Percentiles rank a stretch among this genome's conserved stretches.
Evolutionary conservation across 176 grass and related monocot species (phyloP).

Genomic region (Eremochloa ophiuroides): DNA sequence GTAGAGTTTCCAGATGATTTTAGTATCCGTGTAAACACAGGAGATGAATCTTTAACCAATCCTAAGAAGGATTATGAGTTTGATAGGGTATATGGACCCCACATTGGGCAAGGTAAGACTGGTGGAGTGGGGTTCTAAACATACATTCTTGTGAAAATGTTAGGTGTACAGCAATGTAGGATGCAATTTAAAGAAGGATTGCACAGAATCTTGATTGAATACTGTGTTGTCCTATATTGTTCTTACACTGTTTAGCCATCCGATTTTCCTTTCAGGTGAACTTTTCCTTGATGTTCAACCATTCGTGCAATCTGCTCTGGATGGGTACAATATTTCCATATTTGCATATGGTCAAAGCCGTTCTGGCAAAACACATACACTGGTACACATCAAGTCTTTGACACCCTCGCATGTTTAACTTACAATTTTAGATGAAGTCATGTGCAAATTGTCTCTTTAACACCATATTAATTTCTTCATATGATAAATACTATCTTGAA

Average conservation of each 20-base stretch:
- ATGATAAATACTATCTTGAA: neutral
- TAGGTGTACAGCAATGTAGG: neutral
- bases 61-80: constrained; percentile 98
- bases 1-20: constrained; percentile 96
- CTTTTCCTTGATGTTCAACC: constrained; percentile 96
- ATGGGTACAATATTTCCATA: constrained; percentile 86
- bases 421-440: neutral
- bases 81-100: constrained; percentile 90
- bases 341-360: constrained; percentile 94
- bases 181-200: neutral
- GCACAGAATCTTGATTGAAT: neutral
- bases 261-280: constrained; percentile 56
- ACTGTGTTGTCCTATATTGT: neutral
- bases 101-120: constrained; percentile 86
- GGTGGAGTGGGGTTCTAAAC: neutral
- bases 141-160: constrained; percentile 1
- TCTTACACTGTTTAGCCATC: constrained; percentile 22
- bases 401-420: neutral
- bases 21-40: constrained; percentile 86
- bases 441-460: constrained; percentile 1
- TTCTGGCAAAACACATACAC: constrained; percentile 94
- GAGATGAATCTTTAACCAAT: constrained; percentile 84
- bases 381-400: constrained; percentile 50
- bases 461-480: constrained; percentile 3
- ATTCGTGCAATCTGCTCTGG: constrained; percentile 87